Conservation (phyloP, 2,329 filamentous ascomycete genomes). For the Claviceps sp. region DNA sequence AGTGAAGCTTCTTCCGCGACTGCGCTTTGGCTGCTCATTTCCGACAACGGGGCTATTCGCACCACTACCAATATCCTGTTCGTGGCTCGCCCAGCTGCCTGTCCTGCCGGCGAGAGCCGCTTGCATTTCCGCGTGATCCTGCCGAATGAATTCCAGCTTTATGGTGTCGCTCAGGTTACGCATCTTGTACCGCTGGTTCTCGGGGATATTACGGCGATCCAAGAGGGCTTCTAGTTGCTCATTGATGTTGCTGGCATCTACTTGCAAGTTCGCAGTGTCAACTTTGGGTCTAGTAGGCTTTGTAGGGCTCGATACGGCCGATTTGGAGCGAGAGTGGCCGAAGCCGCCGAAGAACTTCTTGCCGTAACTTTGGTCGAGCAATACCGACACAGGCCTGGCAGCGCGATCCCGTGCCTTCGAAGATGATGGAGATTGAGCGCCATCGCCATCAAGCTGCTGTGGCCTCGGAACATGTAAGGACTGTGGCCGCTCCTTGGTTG, state of each 20-base stretch:
- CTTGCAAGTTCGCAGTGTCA: conserved; percentile 32
- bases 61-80: conserved; percentile 15
- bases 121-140: conserved; percentile 64
- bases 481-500: conserved; percentile 32
- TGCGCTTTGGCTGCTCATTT: conserved; percentile 37
- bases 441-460: conserved; percentile 11
- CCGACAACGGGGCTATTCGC: conserved; percentile 26
- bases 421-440: conserved; percentile 8
- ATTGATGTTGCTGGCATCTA: conserved; percentile 42
- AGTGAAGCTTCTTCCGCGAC: conserved; percentile 51
- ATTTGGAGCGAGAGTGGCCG: conserved; percentile 25
- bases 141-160: conserved; percentile 90
- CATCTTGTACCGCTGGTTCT: conserved; percentile 92
- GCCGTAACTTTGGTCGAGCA: conserved; percentile 23
- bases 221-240: conserved; percentile 49
- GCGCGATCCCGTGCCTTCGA: conserved; percentile 14
- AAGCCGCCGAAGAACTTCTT: conserved; percentile 21
- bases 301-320: conserved; percentile 18
- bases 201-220: conserved; percentile 83
- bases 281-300: conserved; percentile 17
- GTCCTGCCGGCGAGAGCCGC: conserved; percentile 31
- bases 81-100: conserved; percentile 23
- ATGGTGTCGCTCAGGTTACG: conserved; percentile 74
- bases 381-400: conserved; percentile 24
- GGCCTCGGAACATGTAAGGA: conserved; percentile 30